These are phyloP conservation scores for Cucurbitaria berberidis DNA, from an alignment of 2,329 filamentous ascomycete species.

Conservation along the genomic window DNA sequence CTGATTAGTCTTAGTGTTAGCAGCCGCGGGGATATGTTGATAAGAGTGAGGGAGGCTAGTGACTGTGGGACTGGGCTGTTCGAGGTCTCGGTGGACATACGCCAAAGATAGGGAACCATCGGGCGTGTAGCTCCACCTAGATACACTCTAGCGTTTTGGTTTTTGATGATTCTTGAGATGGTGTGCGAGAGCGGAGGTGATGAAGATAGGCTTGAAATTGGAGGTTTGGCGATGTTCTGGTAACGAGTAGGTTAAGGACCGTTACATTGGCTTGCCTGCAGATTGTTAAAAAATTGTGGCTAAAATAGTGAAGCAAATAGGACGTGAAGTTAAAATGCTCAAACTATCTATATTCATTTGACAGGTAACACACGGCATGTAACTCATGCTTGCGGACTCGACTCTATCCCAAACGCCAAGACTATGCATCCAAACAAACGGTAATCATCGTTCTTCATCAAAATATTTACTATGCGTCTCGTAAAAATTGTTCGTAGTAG, in stretches of 20 bases:
- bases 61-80: not conserved
- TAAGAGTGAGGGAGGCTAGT: conserved; percentile 12
- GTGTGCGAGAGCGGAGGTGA: not conserved
- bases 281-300: too few relatives aligned
- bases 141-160: not conserved
- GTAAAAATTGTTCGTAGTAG: conserved; percentile 59
- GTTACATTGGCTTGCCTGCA: too few relatives aligned
- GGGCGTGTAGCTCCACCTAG: not conserved
- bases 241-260: too few relatives aligned
- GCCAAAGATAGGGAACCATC: conserved; percentile 2
- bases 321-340: not conserved
- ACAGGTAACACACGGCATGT: not conserved
- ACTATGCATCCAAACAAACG: not conserved
- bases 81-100: not conserved
- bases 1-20: not conserved
- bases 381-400: not conserved
- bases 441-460: not conserved
- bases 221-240: not conserved
- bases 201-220: not conserved
- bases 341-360: not conserved
- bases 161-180: not conserved
- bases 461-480: conserved; percentile 24
- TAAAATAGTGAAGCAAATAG: not conserved
- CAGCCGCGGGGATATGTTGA: not conserved
- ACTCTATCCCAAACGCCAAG: not conserved